These are phyloP conservation scores for Colletotrichum tamarilloi DNA, from an alignment of 2,329 filamentous ascomycete genomes.

Conservation along the genomic window DNA sequence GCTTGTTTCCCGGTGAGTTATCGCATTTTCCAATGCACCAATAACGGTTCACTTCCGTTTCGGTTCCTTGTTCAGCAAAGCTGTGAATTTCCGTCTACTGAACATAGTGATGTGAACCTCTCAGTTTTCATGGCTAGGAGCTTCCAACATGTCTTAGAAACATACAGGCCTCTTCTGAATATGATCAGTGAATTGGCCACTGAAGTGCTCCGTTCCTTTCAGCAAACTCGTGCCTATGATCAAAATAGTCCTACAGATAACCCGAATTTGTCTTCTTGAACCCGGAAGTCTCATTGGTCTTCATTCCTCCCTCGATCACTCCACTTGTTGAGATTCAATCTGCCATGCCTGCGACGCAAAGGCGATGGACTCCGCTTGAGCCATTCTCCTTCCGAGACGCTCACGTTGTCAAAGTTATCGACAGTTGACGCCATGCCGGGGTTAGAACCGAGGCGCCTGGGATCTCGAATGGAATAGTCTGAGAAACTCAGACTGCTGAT, in stretches of 20 bases:
- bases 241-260: neutral
- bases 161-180: neutral
- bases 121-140: neutral
- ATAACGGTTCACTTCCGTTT: neutral
- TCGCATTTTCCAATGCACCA: neutral
- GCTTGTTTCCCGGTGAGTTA: too few relatives aligned
- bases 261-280: too few relatives aligned
- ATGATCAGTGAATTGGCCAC: neutral
- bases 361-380: constrained; percentile 38
- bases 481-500: neutral
- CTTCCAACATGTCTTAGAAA: neutral
- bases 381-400: constrained; percentile 36
- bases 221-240: neutral
- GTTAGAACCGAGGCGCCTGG: neutral
- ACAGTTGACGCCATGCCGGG: neutral
- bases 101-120: neutral
- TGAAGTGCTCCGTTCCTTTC: neutral
- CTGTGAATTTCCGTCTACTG: neutral
- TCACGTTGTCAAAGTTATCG: constrained; percentile 7
- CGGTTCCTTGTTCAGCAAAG: neutral
- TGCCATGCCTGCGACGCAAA: constrained; percentile 14
- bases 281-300: neutral
- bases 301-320: neutral
- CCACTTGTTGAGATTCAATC: neutral
- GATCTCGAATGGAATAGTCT: neutral